Evolutionary conservation across 1,284 basidiomycete genomes (phyloP).

Genomic region (Meira nashicola): DNA sequence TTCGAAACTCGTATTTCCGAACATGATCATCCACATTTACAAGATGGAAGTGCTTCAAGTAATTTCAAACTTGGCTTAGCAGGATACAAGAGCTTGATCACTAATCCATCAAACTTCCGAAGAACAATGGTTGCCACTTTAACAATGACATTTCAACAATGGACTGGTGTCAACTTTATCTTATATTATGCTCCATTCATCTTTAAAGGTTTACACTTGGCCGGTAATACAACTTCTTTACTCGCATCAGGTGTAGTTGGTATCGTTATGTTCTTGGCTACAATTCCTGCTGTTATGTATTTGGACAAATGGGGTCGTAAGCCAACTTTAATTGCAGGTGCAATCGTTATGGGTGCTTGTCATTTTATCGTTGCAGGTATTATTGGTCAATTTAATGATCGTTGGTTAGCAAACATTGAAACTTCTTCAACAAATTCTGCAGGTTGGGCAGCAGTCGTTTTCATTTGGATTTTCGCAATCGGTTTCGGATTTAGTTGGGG

Average conservation of each 20-base stretch:
- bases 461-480: constrained; percentile 43
- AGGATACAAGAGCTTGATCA: constrained; percentile 44
- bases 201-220: constrained; percentile 63
- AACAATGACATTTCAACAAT: constrained; percentile 71
- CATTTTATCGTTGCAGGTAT: constrained; percentile 66
- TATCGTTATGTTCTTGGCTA: constrained; percentile 71
- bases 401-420: constrained; percentile 15
- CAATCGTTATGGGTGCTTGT: constrained; percentile 66
- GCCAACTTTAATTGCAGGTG: constrained; percentile 58
- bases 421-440: constrained; percentile 63
- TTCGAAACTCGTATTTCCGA: constrained; percentile 28
- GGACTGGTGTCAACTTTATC: constrained; percentile 72
- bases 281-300: constrained; percentile 67
- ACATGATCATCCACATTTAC: constrained; percentile 59
- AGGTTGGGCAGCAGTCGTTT: constrained; percentile 60
- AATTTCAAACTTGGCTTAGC: constrained; percentile 63
- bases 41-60: constrained; percentile 62
- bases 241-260: constrained; percentile 71
- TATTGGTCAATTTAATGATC: constrained; percentile 31
- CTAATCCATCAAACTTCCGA: constrained; percentile 61
- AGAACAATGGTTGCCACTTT: constrained; percentile 63
- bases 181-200: constrained; percentile 74
- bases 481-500: constrained; percentile 67
- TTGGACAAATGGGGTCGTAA: constrained; percentile 66
- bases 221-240: constrained; percentile 60